These are phyloP conservation scores for Colletotrichum lentis DNA, from an alignment of 2,329 filamentous ascomycete genomes.

Conservation along the genomic window DNA sequence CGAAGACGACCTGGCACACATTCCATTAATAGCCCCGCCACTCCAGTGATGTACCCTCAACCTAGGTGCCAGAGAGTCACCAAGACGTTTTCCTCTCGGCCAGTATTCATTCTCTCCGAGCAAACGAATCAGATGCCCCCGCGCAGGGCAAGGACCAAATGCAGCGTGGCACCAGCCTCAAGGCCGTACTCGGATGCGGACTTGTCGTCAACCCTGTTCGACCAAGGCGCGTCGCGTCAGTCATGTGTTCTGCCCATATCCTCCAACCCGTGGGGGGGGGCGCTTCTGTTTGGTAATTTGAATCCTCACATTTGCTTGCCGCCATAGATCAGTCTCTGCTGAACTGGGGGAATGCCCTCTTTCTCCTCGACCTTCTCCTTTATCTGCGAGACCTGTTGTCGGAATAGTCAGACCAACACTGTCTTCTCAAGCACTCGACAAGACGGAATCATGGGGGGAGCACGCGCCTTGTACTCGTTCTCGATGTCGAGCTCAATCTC, in stretches of 20 bases:
- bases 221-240: slow-evolving; percentile 14
- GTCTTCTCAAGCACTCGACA: background rate
- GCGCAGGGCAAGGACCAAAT: slow-evolving; percentile 92
- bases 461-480: slow-evolving; percentile 82
- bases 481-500: slow-evolving; percentile 99
- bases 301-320: slow-evolving; percentile 90
- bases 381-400: slow-evolving; percentile 82
- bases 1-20: background rate
- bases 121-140: slow-evolving; percentile 63
- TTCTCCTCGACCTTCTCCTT: slow-evolving; percentile 99
- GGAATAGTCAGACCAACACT: slow-evolving; percentile 9
- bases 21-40: background rate
- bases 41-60: too few species aligned
- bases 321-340: slow-evolving; percentile 94
- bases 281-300: background rate
- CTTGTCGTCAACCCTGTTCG: slow-evolving; percentile 87
- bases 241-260: background rate
- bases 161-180: slow-evolving; percentile 89
- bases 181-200: slow-evolving; percentile 90
- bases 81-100: background rate
- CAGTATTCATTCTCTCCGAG: background rate
- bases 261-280: background rate
- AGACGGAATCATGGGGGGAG: background rate
- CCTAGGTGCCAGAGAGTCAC: background rate
- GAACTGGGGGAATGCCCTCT: slow-evolving; percentile 95